phyloP scores from a whole-genome alignment of 2,329 filamentous ascomycete species.

The Diaporthe capsici region DNA sequence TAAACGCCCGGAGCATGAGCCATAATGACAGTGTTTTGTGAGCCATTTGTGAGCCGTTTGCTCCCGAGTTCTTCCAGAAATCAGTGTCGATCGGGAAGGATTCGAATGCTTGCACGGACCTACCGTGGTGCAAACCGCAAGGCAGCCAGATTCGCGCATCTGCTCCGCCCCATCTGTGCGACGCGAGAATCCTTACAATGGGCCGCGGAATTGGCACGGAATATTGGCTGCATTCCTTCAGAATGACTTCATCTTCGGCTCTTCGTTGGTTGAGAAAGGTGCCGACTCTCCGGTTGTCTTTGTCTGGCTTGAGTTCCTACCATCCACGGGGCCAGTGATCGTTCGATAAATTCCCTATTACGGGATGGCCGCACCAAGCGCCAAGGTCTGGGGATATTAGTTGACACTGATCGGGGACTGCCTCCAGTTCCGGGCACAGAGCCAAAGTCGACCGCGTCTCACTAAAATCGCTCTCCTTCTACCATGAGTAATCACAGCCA shows the following conservation, averaged over 20 bases:
- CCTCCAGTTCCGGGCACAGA: neutral
- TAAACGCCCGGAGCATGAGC: too few relatives aligned
- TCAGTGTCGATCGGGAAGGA: neutral
- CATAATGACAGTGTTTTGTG: neutral
- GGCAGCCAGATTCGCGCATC: conserved; percentile 21
- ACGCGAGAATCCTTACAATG: conserved; percentile 7
- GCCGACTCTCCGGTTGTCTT: conserved; percentile 11
- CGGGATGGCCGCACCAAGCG: neutral
- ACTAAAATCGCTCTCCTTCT: neutral
- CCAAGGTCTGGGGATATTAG: conserved; percentile 12
- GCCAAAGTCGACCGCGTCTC: neutral
- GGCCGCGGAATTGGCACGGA: conserved; percentile 8
- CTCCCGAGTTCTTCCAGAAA: neutral
- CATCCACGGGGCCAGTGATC: neutral
- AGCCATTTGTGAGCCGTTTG: neutral
- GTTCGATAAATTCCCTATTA: neutral
- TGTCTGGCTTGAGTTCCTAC: neutral
- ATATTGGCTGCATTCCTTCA: conserved; percentile 4
- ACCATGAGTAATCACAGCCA: conserved; percentile 21
- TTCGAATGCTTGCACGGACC: conserved; percentile 4
- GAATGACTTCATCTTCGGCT: conserved; percentile 6
- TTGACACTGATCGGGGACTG: neutral
- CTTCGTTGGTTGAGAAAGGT: neutral
- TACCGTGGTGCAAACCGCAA: conserved; percentile 12
- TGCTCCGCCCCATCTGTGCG: conserved; percentile 5